Conservation (phyloP, 116 monocot genomes). For the Papilionanthe hybrid region DNA sequence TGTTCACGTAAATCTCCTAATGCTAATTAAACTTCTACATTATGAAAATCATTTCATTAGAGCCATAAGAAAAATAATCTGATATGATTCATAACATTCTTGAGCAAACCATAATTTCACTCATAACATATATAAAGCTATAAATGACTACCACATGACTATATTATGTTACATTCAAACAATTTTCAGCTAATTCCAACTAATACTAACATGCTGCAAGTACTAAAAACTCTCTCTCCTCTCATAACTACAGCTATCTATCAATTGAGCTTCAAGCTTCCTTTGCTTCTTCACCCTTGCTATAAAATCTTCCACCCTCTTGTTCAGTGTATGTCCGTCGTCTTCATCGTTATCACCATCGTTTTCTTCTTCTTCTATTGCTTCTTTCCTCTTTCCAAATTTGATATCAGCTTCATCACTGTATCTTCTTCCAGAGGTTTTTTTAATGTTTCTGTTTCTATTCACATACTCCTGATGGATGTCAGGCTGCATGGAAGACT, state of each 20-base stretch:
- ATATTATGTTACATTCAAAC: too few relatives aligned
- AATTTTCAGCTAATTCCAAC: too few relatives aligned
- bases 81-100: too few relatives aligned
- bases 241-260: neutral
- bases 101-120: too few relatives aligned
- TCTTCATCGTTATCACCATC: constrained; percentile 18
- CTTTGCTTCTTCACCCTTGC: constrained; percentile 60
- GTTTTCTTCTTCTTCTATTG: constrained; percentile 14
- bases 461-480: constrained; percentile 44
- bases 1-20: too few relatives aligned
- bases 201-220: neutral
- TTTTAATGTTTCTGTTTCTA: constrained; percentile 3
- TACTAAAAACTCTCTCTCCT: neutral
- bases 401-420: too few relatives aligned
- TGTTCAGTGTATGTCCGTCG: constrained; percentile 37
- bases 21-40: too few relatives aligned
- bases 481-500: constrained; percentile 5
- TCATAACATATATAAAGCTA: too few relatives aligned
- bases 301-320: constrained; percentile 79
- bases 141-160: too few relatives aligned
- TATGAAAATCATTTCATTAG: too few relatives aligned
- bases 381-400: constrained; percentile 5
- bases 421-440: neutral
- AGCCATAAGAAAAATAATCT: too few relatives aligned
- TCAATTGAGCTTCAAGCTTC: constrained; percentile 51